Evolutionary conservation across 2,329 filamentous ascomycete genomes (phyloP), one percentile per base, ranked within the genome.

Genomic region (Dactylellina sp.): DNA sequence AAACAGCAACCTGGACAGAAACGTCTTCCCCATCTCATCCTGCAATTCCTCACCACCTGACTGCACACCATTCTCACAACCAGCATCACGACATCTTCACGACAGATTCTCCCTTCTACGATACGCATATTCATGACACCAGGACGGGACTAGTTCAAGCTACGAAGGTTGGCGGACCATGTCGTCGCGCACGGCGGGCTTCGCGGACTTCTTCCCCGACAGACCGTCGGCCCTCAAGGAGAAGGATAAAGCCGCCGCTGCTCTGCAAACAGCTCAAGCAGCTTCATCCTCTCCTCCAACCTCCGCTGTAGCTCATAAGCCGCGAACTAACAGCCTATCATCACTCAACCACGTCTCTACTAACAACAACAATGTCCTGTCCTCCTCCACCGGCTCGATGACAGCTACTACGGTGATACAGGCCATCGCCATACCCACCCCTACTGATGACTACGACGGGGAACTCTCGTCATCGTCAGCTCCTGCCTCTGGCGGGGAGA

Each of bases 171-270:
- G 75, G 75, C 77, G 76, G 77, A 79, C 76, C 76, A 79, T 79
- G 78, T 79, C 78, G 78, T 68, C 62, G 71, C 78, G 77, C 77
- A 66, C 74, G 68, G 89, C 90, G 84, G 89, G 89, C 84, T 93
- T 93, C 86, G 91, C 90, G 83, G 89, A 93, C 83, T 95, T 92
- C 86, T 93, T 93, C 82, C 91, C 90, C 78, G 88, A 89, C 81
- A 91, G 90, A 80, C 90, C 91, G 78, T 87, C 87, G 79, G 88
- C 87, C 76, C 81, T 85, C 63, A 71, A 76, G 68, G 76, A 77
- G 71, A 77, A 77, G 62, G 70, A 77, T 32, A 64, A 56, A 53
- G 57, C 59, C 22, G 32, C 60, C 18, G 65, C 64, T 20, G 56
- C 65, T n/a, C 55, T 57, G 16, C 55, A 46, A 24, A 14, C 57